Base-by-base conservation (phyloP, 441 rosid species). In the Pelargonium fulgidum region DNA sequence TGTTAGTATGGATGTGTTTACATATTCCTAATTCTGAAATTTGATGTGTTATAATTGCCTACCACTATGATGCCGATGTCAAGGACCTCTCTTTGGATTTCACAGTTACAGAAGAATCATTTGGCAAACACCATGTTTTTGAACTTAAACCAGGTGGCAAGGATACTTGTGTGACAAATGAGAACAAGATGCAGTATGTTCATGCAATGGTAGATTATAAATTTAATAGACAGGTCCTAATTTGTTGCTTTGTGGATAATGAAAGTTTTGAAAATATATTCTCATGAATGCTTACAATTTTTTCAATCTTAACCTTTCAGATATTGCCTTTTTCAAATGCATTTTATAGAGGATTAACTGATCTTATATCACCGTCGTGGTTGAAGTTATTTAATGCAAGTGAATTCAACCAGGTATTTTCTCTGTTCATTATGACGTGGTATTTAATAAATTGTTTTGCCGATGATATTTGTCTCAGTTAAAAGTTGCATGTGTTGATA, bases 181-280 rank as follows among this genome's bases (percentile, higher is more conserved):
- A 89, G 71, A 92, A 95, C 88, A 92, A 92, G 85, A 90, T 95
- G 98, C 99, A 92, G 76, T 95, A 95, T 73, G 83, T 95, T 78
- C 97, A 95, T 86, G 98, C 97, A 67, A 92, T 95, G 86, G 98
- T 97, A 24, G 95, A 92, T 85, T 89, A 90, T 77, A 95, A 92
- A 82, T 97, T 95, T 77, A 95, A 92, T 71, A 81, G 95, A 73
- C 99, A 95, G 99, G 99, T 92, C 69, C 69, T 3, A 20, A 62
- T 45, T 68, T 72, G 29, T 41, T 54, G 66, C 13, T 54, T 73
- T 20, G 58, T 56, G 41, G 44, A 63, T 36, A 36, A 36, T 36
- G 41, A 36, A 36, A 36, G 8, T 62, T 72, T 12, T 68, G 45
- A 68, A 70, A 66, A 26, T 42, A 2, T 66, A 24, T 70, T 36